These are phyloP conservation scores for Colletotrichum melonis DNA, from an alignment of 2,329 filamentous ascomycete species.

Conservation along the genomic window DNA sequence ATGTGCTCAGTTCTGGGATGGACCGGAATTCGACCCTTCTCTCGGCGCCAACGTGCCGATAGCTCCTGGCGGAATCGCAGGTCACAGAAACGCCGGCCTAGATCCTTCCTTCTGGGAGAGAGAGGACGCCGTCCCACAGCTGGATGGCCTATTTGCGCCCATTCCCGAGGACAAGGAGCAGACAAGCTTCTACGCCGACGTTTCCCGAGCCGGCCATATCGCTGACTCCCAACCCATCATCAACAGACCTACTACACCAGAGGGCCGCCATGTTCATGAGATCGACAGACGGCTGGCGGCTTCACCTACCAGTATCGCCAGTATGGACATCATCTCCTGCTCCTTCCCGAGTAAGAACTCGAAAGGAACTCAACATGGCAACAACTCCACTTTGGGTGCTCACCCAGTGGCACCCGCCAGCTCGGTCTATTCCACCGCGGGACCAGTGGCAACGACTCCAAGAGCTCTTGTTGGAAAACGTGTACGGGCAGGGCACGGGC, in stretches of 20 bases:
- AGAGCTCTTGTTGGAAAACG: slow-evolving; percentile 69
- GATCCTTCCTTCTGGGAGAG: slow-evolving; percentile 67
- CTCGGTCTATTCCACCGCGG: slow-evolving; percentile 57
- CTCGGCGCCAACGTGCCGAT: slow-evolving; percentile 75
- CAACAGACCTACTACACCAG: slow-evolving; percentile 60
- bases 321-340: slow-evolving; percentile 71
- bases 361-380: slow-evolving; percentile 48
- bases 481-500: slow-evolving; percentile 67
- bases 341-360: slow-evolving; percentile 68
- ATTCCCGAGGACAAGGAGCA: slow-evolving; percentile 40
- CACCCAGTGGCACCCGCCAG: slow-evolving; percentile 66
- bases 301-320: slow-evolving; percentile 69
- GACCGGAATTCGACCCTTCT: slow-evolving; percentile 71
- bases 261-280: slow-evolving; percentile 44
- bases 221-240: slow-evolving; percentile 57
- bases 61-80: slow-evolving; percentile 78
- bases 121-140: slow-evolving; percentile 55
- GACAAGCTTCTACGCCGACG: slow-evolving; percentile 58
- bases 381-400: slow-evolving; percentile 57
- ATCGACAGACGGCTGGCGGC: slow-evolving; percentile 50
- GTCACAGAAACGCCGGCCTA: slow-evolving; percentile 65
- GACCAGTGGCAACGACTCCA: slow-evolving; percentile 68
- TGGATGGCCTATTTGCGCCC: slow-evolving; percentile 53
- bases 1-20: slow-evolving; percentile 91
- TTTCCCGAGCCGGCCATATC: slow-evolving; percentile 58